These are phyloP conservation scores for Ettlia oleoabundans DNA, from an alignment of 139 green algal genomes.

Conservation along the genomic window DNA sequence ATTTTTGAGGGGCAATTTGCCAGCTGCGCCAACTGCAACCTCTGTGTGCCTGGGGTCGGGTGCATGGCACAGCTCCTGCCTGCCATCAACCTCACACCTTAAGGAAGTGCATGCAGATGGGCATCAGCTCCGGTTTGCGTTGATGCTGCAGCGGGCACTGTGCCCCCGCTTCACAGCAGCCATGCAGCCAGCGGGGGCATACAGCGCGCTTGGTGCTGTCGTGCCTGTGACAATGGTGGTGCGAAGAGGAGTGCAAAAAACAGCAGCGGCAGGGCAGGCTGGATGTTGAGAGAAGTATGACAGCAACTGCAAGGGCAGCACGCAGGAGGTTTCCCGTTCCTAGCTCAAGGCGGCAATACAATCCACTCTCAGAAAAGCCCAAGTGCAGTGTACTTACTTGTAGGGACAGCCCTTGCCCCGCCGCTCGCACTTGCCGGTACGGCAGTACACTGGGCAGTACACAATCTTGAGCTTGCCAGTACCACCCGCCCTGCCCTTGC, in stretches of 20 bases:
- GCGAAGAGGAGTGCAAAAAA: too few relatives aligned
- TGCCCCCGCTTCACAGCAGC: constrained; percentile 45
- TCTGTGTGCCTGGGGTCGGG: too few relatives aligned
- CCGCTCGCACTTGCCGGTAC: constrained; percentile 31
- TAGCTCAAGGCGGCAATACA: too few relatives aligned
- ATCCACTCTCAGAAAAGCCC: too few relatives aligned
- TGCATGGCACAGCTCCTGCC: too few relatives aligned
- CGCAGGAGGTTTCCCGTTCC: too few relatives aligned
- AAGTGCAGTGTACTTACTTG: constrained; percentile 13
- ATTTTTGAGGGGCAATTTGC: too few relatives aligned
- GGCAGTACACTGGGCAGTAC: constrained; percentile 49
- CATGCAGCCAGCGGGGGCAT: constrained; percentile 70
- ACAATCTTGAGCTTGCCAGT: constrained; percentile 15
- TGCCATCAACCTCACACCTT: constrained; percentile 43
- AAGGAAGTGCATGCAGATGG: constrained; percentile 74
- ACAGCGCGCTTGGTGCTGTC: constrained; percentile 69
- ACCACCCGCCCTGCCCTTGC: not conserved
- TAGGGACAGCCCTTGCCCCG: constrained; percentile 37
- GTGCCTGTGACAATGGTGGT: too few relatives aligned
- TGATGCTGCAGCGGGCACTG: constrained; percentile 65
- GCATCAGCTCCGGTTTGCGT: constrained; percentile 67
- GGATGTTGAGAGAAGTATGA: not conserved
- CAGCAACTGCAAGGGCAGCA: not conserved
- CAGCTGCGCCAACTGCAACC: too few relatives aligned
- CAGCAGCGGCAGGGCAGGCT: not conserved